These are phyloP conservation scores for Helianthus annuus DNA, from an alignment of 129 eudicot species.

Conservation along the genomic window DNA sequence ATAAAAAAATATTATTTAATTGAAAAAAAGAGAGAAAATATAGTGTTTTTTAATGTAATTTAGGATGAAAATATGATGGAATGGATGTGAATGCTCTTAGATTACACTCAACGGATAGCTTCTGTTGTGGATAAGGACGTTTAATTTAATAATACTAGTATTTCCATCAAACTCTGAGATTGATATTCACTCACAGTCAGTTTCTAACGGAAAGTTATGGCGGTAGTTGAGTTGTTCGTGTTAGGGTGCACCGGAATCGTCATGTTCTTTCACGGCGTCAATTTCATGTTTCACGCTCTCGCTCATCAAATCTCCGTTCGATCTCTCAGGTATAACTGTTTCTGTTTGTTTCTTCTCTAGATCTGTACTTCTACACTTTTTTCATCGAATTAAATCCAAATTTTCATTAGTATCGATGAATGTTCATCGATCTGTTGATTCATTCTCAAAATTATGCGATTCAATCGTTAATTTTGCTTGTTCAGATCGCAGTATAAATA, in stretches of 20 bases:
- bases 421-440: neutral
- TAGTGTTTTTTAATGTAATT: no score
- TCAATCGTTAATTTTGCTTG: no score
- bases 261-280: constrained; percentile 67
- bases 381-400: no score
- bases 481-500: neutral
- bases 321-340: constrained; percentile 47
- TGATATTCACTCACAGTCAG: neutral
- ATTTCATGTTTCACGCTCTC: constrained; percentile 68
- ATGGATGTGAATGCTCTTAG: no score
- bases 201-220: constrained; percentile 8
- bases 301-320: constrained; percentile 50
- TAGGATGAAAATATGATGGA: no score
- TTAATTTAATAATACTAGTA: neutral
- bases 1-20: no score
- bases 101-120: neutral
- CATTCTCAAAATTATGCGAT: neutral
- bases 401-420: neutral
- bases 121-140: constrained; percentile 7
- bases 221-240: constrained; percentile 50
- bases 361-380: no score
- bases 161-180: neutral
- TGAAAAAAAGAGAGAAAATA: no score
- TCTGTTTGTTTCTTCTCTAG: neutral
- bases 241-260: constrained; percentile 68